phyloP scores from a whole-genome alignment of 1,284 basidiomycete genomes.

The Kwoniella shivajii region DNA sequence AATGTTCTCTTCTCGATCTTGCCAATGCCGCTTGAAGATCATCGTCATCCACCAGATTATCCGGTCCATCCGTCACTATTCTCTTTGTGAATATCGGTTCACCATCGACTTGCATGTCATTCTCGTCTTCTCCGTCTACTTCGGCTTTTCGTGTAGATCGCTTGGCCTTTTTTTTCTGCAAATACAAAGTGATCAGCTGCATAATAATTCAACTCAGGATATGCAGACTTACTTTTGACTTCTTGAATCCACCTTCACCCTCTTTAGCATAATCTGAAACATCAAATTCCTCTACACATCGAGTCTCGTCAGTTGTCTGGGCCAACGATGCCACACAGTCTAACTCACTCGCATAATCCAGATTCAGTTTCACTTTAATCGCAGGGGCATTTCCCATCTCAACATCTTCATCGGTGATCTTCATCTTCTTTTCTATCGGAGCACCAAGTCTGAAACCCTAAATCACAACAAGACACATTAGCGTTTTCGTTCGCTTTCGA shows the following conservation, averaged over 20 bases:
- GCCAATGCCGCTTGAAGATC: conserved; percentile 93
- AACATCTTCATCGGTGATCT: conserved; percentile 58
- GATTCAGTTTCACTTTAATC: conserved; percentile 61
- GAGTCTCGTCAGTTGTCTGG: neutral
- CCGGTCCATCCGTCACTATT: conserved; percentile 64
- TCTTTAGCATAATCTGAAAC: conserved; percentile 85
- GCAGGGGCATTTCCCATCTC: conserved; percentile 56
- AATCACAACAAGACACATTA: neutral
- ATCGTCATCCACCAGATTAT: conserved; percentile 96
- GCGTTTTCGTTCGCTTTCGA: neutral
- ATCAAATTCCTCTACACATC: conserved; percentile 75
- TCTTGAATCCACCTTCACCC: conserved; percentile 91
- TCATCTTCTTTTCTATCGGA: conserved; percentile 53
- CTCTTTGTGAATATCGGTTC: conserved; percentile 56
- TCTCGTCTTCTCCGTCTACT: conserved; percentile 63
- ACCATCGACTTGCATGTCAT: conserved; percentile 76
- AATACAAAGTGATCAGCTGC: conserved; percentile 7
- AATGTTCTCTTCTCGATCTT: conserved; percentile 76
- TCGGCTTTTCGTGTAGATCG: conserved; percentile 70
- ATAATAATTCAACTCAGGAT: neutral
- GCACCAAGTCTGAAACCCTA: conserved; percentile 78
- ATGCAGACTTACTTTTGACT: conserved; percentile 68
- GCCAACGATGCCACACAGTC: conserved; percentile 2
- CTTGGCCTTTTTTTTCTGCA: conserved; percentile 82
- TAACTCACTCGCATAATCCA: conserved; percentile 84